A percentile compares a stretch with the other conserved stretches of the same genome.
phyloP scores from a whole-genome alignment of 75 land plant species.

The Ceratopteris richardii region DNA sequence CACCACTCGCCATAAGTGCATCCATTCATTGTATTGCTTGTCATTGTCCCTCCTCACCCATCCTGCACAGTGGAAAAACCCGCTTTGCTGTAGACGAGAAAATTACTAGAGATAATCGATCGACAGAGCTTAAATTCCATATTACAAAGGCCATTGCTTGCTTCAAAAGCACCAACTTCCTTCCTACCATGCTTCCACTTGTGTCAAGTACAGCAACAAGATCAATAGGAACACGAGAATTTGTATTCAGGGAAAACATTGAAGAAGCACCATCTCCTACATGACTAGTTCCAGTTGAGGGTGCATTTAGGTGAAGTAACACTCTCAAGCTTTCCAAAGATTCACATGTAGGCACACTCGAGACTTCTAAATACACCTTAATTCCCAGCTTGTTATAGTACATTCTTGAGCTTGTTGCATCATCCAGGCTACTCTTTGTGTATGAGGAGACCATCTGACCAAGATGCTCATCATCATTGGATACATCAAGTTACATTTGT shows the following conservation, averaged over 20 bases:
- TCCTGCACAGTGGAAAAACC: conserved; percentile 58
- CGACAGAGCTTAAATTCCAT: conserved; percentile 54
- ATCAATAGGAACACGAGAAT: conserved; percentile 66
- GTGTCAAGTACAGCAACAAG: conserved; percentile 72
- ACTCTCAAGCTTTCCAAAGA: conserved; percentile 50
- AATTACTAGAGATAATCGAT: conserved; percentile 55
- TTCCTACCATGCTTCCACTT: no score
- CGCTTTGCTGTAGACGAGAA: conserved; percentile 75
- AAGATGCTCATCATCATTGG: no score
- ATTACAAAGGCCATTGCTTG: conserved; percentile 67
- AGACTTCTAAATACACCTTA: no score
- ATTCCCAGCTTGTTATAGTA: no score
- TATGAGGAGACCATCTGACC: conserved; percentile 17
- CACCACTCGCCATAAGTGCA: conserved; percentile 52
- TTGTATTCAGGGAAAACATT: conserved; percentile 27
- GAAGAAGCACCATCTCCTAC: no score
- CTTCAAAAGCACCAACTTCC: conserved; percentile 58
- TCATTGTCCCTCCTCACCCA: conserved; percentile 55
- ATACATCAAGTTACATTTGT: no score
- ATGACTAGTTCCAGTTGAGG: conserved; percentile 3
- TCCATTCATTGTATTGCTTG: conserved; percentile 63
- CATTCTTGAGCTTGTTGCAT: background rate
- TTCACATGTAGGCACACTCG: no score
- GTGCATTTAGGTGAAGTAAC: conserved; percentile 47
- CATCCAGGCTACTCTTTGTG: conserved; percentile 13